Evolutionary conservation across 2,329 filamentous ascomycete species (phyloP).

Genomic region (Talaromyces sp.): DNA sequence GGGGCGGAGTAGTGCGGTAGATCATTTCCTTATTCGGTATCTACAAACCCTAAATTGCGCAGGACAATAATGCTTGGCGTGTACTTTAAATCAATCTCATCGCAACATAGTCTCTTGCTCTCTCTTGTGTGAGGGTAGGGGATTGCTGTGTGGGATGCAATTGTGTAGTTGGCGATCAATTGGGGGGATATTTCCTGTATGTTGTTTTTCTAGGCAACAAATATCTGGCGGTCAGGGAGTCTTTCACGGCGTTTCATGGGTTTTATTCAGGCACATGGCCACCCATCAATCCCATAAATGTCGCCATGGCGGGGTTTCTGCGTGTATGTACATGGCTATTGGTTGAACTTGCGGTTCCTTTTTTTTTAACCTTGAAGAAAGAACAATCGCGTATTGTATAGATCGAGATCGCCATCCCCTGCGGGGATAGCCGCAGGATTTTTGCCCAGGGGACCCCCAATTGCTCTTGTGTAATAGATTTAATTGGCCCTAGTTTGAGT

Average conservation of each 20-base stretch:
- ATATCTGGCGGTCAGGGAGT: background rate
- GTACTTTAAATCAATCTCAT: constrained; percentile 8
- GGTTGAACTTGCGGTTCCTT: background rate
- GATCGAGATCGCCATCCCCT: background rate
- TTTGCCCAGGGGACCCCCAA: background rate
- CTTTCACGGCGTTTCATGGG: too few species aligned
- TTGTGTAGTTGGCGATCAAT: background rate
- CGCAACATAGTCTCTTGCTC: background rate
- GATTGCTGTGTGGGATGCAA: background rate
- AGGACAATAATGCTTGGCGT: constrained; percentile 7
- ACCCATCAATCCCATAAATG: background rate
- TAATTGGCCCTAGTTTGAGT: background rate
- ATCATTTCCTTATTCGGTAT: background rate
- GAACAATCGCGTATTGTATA: too few species aligned
- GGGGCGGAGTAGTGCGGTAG: background rate
- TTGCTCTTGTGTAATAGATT: background rate
- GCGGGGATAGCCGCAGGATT: background rate
- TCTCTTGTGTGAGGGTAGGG: background rate
- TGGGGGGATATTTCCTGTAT: background rate
- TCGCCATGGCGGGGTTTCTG: background rate
- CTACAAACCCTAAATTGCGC: background rate
- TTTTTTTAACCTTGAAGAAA: background rate
- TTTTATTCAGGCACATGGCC: background rate
- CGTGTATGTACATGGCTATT: background rate
- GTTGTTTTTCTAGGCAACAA: background rate